Conservation (phyloP, 192 early-diverging fungal genomes). For the Dispira parvispora region DNA sequence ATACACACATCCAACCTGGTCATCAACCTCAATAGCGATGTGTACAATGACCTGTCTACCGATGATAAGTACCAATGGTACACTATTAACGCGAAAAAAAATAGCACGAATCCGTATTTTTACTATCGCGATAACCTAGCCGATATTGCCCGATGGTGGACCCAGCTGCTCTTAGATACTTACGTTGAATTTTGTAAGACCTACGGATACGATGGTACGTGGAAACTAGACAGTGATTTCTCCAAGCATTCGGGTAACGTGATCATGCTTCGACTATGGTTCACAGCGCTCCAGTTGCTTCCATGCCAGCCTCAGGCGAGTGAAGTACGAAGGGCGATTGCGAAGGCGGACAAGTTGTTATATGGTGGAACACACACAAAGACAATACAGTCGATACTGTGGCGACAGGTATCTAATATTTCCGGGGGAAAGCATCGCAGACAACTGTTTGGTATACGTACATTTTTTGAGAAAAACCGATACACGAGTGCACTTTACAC, state of each 20-base stretch:
- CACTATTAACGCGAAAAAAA: background rate
- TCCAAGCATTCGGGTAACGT: background rate
- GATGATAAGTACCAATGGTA: background rate
- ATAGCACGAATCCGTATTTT: background rate
- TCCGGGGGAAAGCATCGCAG: background rate
- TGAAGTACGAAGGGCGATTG: background rate
- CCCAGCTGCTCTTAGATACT: background rate
- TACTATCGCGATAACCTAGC: background rate
- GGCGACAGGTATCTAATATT: background rate
- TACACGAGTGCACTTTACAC: background rate
- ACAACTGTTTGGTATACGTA: constrained; percentile 8
- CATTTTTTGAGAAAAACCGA: background rate
- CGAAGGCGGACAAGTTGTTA: background rate
- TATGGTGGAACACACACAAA: background rate
- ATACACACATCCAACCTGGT: background rate
- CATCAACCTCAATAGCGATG: background rate
- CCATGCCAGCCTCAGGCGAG: background rate
- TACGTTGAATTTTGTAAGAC: background rate
- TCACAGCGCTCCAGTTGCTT: background rate
- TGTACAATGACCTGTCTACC: background rate
- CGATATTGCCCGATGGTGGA: constrained; percentile 2
- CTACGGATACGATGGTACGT: background rate
- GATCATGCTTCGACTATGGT: constrained; percentile 2
- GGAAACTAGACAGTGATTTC: background rate
- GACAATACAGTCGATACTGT: background rate